Evolutionary conservation across 2,329 filamentous ascomycete genomes (phyloP).

Genomic region (Xylaria sp.): DNA sequence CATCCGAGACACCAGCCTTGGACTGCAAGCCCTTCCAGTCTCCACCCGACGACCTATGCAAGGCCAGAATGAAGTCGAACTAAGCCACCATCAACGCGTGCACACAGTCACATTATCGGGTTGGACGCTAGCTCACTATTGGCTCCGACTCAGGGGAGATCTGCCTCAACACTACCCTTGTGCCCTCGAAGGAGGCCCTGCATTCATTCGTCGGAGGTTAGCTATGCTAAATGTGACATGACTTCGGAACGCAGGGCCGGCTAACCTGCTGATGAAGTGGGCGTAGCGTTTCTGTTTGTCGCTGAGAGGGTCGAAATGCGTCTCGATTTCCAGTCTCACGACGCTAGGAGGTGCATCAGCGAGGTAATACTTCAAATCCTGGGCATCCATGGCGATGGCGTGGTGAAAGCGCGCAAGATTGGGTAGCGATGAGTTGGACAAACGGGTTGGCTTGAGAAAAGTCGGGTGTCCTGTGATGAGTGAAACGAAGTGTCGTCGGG

Average conservation of each 20-base stretch:
- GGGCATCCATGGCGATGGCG: conserved; percentile 63
- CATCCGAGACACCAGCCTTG: conserved; percentile 71
- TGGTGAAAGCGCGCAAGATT: conserved; percentile 32
- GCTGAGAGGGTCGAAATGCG: conserved; percentile 84
- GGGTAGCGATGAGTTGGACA: conserved; percentile 16
- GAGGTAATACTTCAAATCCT: conserved; percentile 79
- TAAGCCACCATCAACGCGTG: conserved; percentile 35
- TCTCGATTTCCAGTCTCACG: conserved; percentile 88
- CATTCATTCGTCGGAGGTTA: conserved; percentile 29
- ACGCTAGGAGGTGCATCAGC: conserved; percentile 91
- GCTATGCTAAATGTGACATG: conserved; percentile 29
- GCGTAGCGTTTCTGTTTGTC: conserved; percentile 89
- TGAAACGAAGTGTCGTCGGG: conserved; percentile 33
- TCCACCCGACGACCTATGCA: conserved; percentile 73
- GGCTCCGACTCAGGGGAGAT: conserved; percentile 83
- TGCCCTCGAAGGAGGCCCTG: conserved; percentile 81
- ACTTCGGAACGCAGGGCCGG: conserved; percentile 29
- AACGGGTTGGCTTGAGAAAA: conserved; percentile 25
- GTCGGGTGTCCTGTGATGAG: conserved; percentile 28
- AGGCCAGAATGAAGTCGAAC: conserved; percentile 80
- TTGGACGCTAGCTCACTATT: conserved; percentile 57
- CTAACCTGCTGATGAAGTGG: conserved; percentile 84
- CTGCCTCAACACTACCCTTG: conserved; percentile 81
- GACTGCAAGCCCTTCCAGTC: conserved; percentile 76
- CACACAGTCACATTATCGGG: conserved; percentile 17